Percentiles rank a stretch among this genome's conserved stretches.
phyloP scores from a whole-genome alignment of 2,329 filamentous ascomycete species.

The Calycina marina region DNA sequence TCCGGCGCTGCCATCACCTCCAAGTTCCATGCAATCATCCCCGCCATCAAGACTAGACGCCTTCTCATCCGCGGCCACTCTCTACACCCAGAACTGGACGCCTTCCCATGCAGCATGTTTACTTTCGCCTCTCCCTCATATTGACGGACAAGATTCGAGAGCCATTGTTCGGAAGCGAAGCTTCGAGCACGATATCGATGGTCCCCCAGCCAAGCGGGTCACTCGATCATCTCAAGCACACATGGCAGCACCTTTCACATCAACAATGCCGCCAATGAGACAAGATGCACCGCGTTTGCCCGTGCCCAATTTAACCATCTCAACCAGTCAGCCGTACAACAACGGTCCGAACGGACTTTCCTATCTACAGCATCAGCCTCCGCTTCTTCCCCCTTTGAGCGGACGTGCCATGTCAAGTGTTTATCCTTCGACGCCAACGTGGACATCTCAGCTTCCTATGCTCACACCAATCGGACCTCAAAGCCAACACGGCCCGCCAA shows the following conservation, averaged over 20 bases:
- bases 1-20: constrained; percentile 34
- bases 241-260: constrained; percentile 6
- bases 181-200: constrained; percentile 36
- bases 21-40: constrained; percentile 33
- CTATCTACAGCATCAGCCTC: constrained; percentile 15
- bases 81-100: constrained; percentile 21
- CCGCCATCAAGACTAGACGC: constrained; percentile 28
- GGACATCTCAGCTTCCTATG: constrained; percentile 28
- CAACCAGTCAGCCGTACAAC: constrained; percentile 18
- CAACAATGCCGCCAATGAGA: constrained; percentile 9
- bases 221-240: constrained; percentile 12
- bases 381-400: constrained; percentile 18
- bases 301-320: constrained; percentile 50
- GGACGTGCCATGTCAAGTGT: constrained; percentile 61
- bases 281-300: constrained; percentile 41
- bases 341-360: constrained; percentile 10
- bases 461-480: constrained; percentile 18
- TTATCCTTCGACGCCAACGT: constrained; percentile 41
- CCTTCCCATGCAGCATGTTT: constrained; percentile 25
- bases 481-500: constrained; percentile 9
- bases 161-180: constrained; percentile 38
- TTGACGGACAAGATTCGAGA: constrained; percentile 26
- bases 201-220: constrained; percentile 38
- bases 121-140: constrained; percentile 15
- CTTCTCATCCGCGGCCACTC: constrained; percentile 13